Base-by-base conservation (phyloP, 2,329 filamentous ascomycete species). In the Fusarium guadeloupense region DNA sequence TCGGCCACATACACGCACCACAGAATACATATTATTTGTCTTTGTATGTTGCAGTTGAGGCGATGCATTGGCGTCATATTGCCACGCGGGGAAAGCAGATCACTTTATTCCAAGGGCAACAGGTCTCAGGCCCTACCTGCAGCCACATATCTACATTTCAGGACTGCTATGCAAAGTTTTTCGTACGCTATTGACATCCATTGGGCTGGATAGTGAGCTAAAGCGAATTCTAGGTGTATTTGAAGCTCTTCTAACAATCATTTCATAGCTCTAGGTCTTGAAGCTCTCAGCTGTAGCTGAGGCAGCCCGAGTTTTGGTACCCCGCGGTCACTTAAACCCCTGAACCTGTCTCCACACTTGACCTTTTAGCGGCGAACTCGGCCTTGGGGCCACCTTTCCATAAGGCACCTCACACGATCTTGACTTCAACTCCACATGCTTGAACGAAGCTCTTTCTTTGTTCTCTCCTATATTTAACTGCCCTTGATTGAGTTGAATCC, bases 311-410 rank as follows among this genome's bases (percentile, higher is more conserved):
- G 28, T 41, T 48, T 30, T 39, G 39, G 38, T 66, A 67, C 69
- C 69, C 69, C 69, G 68, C 69, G 64, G 56, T 59, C 49, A 54
- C 46, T 23, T 62, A 56, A 31, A 53, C 61, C 67, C 59, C 61
- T 61, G 51, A 69, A 54, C 61, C 49, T 30, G 59, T 64, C 70
- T 50, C 72, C 72, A 69, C 67, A 70, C 35, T 65, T 61, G 46
- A 47, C 50, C 34, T 54, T 45, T 51, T 59, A 66, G 62, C 39
- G 59, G 66, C 67, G 49, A 59, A 59, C 68, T 70, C 55, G 57
- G 21, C 37, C 54, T 69, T 69, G 48, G 70, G 71, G 73, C 72
- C 74, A 75, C 74, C 68, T 75, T 75, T 68, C 72, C 70, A 66
- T 58, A 72, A 72, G 52, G 68, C 64, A 72, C 46, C 55, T 59